These are phyloP conservation scores for Rubroboletus satanas DNA, from an alignment of 768 basidiomycete species.

Conservation along the genomic window DNA sequence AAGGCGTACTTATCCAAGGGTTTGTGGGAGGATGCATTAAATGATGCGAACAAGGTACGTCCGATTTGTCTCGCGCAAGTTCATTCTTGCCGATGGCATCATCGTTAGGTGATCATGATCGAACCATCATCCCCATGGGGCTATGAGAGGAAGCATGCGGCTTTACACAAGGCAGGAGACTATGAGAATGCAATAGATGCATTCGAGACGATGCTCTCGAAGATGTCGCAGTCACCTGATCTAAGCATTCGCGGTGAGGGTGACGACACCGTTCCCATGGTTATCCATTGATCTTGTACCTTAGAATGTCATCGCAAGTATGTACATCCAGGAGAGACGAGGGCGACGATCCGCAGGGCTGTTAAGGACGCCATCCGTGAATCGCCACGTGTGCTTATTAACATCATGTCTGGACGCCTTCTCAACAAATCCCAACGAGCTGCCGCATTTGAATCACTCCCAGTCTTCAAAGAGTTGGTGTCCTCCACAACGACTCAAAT, in stretches of 20 bases:
- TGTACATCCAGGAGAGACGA: neutral
- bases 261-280: neutral
- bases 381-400: slow-evolving; percentile 4
- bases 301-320: neutral
- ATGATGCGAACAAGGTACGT: slow-evolving; percentile 3
- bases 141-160: neutral
- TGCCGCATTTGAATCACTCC: neutral
- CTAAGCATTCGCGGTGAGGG: neutral
- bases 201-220: slow-evolving; percentile 6
- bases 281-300: neutral
- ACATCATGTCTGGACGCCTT: slow-evolving; percentile 6
- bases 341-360: neutral
- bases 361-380: neutral
- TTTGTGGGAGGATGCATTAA: neutral
- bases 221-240: neutral
- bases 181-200: neutral
- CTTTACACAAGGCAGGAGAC: neutral
- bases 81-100: neutral
- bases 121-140: neutral
- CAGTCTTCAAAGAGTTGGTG: neutral
- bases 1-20: neutral
- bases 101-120: neutral
- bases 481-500: slow-evolving; percentile 8
- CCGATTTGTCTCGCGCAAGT: neutral
- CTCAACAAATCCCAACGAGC: slow-evolving; percentile 2